Evolutionary conservation across 176 grass and related monocot genomes (phyloP).

Genomic region (Rhynchospora breviuscula): DNA sequence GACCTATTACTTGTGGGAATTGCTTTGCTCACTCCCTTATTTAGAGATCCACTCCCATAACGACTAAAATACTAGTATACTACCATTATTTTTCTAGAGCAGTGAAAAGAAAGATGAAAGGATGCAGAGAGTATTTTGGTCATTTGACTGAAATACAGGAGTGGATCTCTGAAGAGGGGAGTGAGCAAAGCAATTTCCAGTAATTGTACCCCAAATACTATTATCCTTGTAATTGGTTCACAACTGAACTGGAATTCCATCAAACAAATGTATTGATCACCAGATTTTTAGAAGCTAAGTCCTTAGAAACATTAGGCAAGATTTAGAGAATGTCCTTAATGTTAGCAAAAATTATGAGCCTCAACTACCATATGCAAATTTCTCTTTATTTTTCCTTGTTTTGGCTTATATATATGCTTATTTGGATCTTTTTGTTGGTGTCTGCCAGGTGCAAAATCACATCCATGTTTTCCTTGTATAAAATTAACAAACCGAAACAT

Average conservation of each 20-base stretch:
- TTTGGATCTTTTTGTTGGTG: not conserved
- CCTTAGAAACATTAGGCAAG: not conserved
- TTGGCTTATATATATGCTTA: not conserved
- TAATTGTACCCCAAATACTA: not conserved
- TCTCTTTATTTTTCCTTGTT: too few species aligned
- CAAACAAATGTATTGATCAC: not conserved
- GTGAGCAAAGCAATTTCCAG: too few species aligned
- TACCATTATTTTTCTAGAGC: too few species aligned
- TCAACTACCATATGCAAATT: too few species aligned
- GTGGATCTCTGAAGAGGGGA: too few species aligned
- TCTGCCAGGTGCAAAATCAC: not conserved
- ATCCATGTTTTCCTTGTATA: not conserved
- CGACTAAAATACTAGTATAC: too few species aligned
- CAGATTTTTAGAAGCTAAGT: not conserved
- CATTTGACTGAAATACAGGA: too few species aligned
- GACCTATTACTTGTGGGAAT: too few species aligned
- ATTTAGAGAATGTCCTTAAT: not conserved
- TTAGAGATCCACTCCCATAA: too few species aligned
- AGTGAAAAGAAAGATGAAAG: too few species aligned
- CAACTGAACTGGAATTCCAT: not conserved
- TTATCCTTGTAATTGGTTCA: not conserved
- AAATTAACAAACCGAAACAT: not conserved
- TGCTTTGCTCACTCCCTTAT: too few species aligned
- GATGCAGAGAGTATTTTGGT: too few species aligned
- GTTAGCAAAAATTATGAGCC: not conserved